Percentiles rank a stretch among this genome's conserved stretches.
These are phyloP conservation scores for Codiaeum variegatum DNA, from an alignment of 441 rosid genomes.

Conservation along the genomic window DNA sequence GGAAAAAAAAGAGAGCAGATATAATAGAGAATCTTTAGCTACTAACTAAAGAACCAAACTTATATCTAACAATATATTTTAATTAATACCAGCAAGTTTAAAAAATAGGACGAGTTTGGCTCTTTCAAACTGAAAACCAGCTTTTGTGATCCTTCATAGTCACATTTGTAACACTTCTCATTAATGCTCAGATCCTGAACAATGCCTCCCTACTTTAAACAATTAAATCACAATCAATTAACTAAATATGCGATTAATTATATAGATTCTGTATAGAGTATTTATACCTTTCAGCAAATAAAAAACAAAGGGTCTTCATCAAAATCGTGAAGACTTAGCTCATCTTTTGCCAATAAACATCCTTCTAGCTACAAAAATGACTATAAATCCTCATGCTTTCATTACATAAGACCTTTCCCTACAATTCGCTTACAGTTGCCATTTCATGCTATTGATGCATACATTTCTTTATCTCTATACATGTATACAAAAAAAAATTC, in stretches of 20 bases:
- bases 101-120: slow-evolving; percentile 46
- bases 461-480: slow-evolving; percentile 7
- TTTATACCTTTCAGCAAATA: slow-evolving; percentile 60
- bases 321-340: slow-evolving; percentile 44
- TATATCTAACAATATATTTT: no score
- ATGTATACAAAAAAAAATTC: not conserved
- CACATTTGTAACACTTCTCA: slow-evolving; percentile 54
- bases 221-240: not conserved
- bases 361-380: slow-evolving; percentile 51
- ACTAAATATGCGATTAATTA: not conserved
- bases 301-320: slow-evolving; percentile 58
- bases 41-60: no score
- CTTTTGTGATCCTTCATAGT: slow-evolving; percentile 51
- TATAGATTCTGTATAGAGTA: not conserved
- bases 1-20: no score
- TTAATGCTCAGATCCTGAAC: slow-evolving; percentile 63
- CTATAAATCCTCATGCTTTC: slow-evolving; percentile 78
- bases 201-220: slow-evolving; percentile 45
- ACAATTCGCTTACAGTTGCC: slow-evolving; percentile 48
- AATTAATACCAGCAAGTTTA: no score
- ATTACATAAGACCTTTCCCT: slow-evolving; percentile 60
- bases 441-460: not conserved
- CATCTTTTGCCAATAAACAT: slow-evolving; percentile 55
- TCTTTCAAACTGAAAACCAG: slow-evolving; percentile 61
- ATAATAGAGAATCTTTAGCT: no score